Evolutionary conservation across 1,284 basidiomycete genomes (phyloP).

Genomic region (Anthracocystis walkeri): DNA sequence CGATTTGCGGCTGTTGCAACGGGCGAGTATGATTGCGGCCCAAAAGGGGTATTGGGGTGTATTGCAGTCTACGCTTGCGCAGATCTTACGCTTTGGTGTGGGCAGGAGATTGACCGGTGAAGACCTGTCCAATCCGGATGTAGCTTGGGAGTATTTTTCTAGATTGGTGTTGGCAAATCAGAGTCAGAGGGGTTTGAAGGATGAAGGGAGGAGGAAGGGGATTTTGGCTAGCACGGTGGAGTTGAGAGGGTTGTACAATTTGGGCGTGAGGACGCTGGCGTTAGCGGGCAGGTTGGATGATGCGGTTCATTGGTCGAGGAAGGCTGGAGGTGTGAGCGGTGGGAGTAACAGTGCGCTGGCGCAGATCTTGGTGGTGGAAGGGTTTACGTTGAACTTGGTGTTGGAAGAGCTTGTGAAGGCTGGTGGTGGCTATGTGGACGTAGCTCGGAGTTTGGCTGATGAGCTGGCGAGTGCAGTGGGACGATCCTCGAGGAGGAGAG

Average conservation of each 20-base stretch:
- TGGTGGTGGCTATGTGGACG: constrained; percentile 1
- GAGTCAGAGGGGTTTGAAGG: constrained; percentile 16
- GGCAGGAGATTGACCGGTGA: not conserved
- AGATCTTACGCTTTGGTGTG: constrained; percentile 31
- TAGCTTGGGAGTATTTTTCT: constrained; percentile 29
- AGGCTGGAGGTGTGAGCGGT: not conserved
- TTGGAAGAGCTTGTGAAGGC: constrained; percentile 43
- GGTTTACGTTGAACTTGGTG: constrained; percentile 36
- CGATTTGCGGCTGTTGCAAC: constrained; percentile 29
- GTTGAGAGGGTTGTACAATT: constrained; percentile 35
- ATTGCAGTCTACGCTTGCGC: constrained; percentile 29
- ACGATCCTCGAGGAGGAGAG: not conserved
- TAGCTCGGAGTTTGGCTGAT: constrained; percentile 13
- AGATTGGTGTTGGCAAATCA: constrained; percentile 15
- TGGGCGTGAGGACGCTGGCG: constrained; percentile 40
- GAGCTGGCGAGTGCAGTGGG: not conserved
- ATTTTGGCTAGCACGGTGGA: constrained; percentile 3
- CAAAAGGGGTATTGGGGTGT: constrained; percentile 33
- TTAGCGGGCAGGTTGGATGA: constrained; percentile 39
- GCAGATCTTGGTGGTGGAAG: constrained; percentile 17
- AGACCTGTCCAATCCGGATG: not conserved
- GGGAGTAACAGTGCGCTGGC: not conserved
- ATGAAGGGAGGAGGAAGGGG: constrained; percentile 1
- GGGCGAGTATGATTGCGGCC: constrained; percentile 34
- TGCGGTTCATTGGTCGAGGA: constrained; percentile 31